Percentiles rank a stretch among this genome's conserved stretches.
These are phyloP conservation scores for Elongisporangium anandrum DNA, from an alignment of 352 stramenopile genomes.

Conservation along the genomic window DNA sequence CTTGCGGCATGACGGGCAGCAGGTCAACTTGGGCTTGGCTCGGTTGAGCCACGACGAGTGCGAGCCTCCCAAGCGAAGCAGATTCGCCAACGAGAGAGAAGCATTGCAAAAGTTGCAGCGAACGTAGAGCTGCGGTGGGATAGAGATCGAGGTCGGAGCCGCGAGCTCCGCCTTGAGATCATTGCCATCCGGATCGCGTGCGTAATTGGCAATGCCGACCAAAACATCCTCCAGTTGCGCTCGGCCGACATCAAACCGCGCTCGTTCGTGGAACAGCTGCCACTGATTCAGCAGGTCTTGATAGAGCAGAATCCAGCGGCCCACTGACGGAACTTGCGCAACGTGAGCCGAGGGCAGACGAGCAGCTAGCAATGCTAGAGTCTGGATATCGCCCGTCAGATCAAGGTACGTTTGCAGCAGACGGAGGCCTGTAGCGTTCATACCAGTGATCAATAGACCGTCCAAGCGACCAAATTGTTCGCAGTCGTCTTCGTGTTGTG, in stretches of 20 bases:
- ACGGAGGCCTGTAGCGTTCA: conserved; percentile 77
- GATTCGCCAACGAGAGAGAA: conserved; percentile 84
- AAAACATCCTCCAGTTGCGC: conserved; percentile 86
- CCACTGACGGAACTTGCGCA: conserved; percentile 51
- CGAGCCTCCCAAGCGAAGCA: conserved; percentile 86
- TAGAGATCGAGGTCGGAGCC: conserved; percentile 41
- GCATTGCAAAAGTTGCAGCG: conserved; percentile 94
- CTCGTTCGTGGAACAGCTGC: conserved; percentile 92
- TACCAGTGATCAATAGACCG: conserved; percentile 87
- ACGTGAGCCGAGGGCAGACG: conserved; percentile 52
- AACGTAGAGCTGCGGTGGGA: conserved; percentile 89
- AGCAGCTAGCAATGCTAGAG: conserved; percentile 80
- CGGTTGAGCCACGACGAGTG: conserved; percentile 87
- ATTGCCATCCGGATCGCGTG: conserved; percentile 38
- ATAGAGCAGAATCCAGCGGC: conserved; percentile 91
- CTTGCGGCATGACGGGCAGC: conserved; percentile 91
- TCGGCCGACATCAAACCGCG: conserved; percentile 90
- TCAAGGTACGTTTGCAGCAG: conserved; percentile 92
- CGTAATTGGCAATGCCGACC: conserved; percentile 66
- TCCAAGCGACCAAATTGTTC: conserved; percentile 83
- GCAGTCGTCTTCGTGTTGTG: conserved; percentile 75
- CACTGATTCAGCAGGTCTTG: conserved; percentile 91
- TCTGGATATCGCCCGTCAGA: conserved; percentile 88
- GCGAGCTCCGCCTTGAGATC: conserved; percentile 39
- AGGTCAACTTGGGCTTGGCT: conserved; percentile 88